A percentile compares a stretch with the other conserved stretches of the same genome.
Evolutionary conservation across 2,329 filamentous ascomycete genomes (phyloP).

Genomic region (Immersiporthe knoxdaviesiana): DNA sequence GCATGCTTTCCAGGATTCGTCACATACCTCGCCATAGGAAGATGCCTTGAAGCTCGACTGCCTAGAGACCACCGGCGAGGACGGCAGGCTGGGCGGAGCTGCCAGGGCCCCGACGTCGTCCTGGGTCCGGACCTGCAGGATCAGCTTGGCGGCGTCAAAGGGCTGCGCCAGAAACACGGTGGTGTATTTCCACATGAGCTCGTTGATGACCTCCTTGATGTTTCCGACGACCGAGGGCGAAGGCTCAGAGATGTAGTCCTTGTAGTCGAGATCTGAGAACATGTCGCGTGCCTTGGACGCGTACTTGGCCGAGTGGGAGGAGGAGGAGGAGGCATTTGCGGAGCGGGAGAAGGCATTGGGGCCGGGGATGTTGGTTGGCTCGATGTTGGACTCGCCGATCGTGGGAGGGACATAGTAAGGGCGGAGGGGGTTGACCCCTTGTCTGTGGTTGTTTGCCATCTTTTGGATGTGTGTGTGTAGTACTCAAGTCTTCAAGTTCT

Average conservation of each 20-base stretch:
- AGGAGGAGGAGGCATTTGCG: slow-evolving; percentile 47
- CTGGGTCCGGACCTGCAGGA: slow-evolving; percentile 75
- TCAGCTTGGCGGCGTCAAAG: slow-evolving; percentile 94
- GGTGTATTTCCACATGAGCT: slow-evolving; percentile 89
- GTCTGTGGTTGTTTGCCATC: slow-evolving; percentile 46
- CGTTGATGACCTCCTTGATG: slow-evolving; percentile 76
- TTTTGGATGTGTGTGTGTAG: slow-evolving; percentile 31
- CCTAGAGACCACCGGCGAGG: slow-evolving; percentile 19
- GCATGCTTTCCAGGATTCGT: not conserved
- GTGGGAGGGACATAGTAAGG: slow-evolving; percentile 70
- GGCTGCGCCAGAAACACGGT: slow-evolving; percentile 89
- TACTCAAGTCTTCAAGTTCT: slow-evolving; percentile 35
- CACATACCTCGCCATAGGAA: slow-evolving; percentile 36
- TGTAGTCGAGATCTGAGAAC: slow-evolving; percentile 89
- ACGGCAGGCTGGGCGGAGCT: slow-evolving; percentile 30
- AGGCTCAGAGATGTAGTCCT: slow-evolving; percentile 78
- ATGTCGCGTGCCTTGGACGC: slow-evolving; percentile 77
- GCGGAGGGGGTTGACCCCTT: slow-evolving; percentile 65
- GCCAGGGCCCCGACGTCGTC: slow-evolving; percentile 49
- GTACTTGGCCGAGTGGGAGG: slow-evolving; percentile 50
- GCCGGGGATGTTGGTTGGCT: slow-evolving; percentile 42
- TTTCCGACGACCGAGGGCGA: slow-evolving; percentile 77
- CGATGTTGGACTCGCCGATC: slow-evolving; percentile 52
- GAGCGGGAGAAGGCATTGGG: slow-evolving; percentile 47
- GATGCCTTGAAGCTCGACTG: slow-evolving; percentile 31